Evolutionary conservation across 345 rosid genomes (phyloP), one percentile per base, ranked within the genome.

Genomic region (Dipteronia sinensis): DNA sequence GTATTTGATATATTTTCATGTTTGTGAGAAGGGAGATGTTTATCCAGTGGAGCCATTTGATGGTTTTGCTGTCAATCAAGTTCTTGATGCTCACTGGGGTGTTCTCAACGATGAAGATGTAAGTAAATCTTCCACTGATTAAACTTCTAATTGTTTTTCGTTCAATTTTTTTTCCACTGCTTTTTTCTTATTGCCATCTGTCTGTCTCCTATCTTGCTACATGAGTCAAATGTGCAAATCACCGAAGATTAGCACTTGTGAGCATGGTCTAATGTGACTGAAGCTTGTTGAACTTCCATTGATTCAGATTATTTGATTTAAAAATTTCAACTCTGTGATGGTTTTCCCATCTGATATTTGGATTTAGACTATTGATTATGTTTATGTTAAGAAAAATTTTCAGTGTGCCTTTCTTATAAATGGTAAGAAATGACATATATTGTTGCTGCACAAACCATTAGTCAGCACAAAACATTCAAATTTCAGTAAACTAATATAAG

Each of bases 11-110:
- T 65, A 19, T 29, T 71, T 38, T 82, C 71, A 20, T 72, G 38
- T 71, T 49, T 29, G 62, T 67, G 47, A 42, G 56, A 72, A 90
- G 97, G 97, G 97, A 63, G 97, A 92, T 85, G 97, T 92, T 80
- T 90, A 92, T 83, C 97, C 97, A 6, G 88, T 88, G 77, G 94
- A 92, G 85, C 61, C 86, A 42, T 22, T 84, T 78, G 93, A 86
- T 82, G 85, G 74, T 72, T 79, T 80, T 78, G 31, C 67, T 7
- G 49, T 81, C 76, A 87, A 83, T 77, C 93, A 83, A 79, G 86
- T 92, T 83, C 97, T 92, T 71, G 95, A 92, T 78, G 93, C 97
- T 68, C 97, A 92, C 62, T 92, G 97, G 97, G 94, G 97, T 66
- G 92, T 90, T 85, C 92, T 90, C 63, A 76, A 73, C 22, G 92